Percentiles rank a stretch among this genome's conserved stretches.
Conservation (phyloP, 106 monocot genomes). For the Amphibolis antarctica region DNA sequence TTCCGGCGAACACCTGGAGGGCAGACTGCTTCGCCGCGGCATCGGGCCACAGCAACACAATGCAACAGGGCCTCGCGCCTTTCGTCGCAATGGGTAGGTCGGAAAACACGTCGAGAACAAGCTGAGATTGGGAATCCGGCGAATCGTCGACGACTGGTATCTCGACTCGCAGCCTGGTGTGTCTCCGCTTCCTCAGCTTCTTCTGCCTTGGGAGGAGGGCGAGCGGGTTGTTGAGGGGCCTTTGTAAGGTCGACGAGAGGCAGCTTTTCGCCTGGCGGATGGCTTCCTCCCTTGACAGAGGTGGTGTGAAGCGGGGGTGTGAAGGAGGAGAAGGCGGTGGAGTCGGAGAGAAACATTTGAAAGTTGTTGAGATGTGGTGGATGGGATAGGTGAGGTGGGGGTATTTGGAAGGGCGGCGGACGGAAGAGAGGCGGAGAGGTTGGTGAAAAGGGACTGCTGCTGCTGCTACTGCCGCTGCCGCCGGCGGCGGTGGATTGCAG, state of each 20-base stretch:
- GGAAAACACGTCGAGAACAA: constrained; percentile 59
- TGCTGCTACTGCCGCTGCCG: background rate
- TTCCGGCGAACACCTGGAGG: constrained; percentile 13
- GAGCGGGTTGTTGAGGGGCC: constrained; percentile 58
- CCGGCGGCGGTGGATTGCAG: background rate
- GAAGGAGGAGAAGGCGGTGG: background rate
- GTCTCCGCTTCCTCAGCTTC: constrained; percentile 66
- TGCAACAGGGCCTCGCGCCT: constrained; percentile 21
- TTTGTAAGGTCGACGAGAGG: constrained; percentile 55
- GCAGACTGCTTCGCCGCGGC: constrained; percentile 15
- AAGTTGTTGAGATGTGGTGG: background rate
- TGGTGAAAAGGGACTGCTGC: background rate
- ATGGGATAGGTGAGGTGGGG: background rate
- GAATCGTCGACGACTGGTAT: constrained; percentile 83
- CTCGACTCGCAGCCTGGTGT: constrained; percentile 66
- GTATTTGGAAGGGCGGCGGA: background rate
- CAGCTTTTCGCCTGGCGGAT: constrained; percentile 66
- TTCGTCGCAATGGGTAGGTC: constrained; percentile 38
- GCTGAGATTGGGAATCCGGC: constrained; percentile 35
- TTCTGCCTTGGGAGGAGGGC: constrained; percentile 41
- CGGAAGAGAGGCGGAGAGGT: background rate
- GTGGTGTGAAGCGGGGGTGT: constrained; percentile 22
- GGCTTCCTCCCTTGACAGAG: constrained; percentile 70
- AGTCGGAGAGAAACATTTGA: background rate
- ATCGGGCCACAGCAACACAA: constrained; percentile 59